A percentile compares a stretch with the other conserved stretches of the same genome.
phyloP scores from a whole-genome alignment of 495 filamentous ascomycete genomes.

The Saxophila tyrrhenica region DNA sequence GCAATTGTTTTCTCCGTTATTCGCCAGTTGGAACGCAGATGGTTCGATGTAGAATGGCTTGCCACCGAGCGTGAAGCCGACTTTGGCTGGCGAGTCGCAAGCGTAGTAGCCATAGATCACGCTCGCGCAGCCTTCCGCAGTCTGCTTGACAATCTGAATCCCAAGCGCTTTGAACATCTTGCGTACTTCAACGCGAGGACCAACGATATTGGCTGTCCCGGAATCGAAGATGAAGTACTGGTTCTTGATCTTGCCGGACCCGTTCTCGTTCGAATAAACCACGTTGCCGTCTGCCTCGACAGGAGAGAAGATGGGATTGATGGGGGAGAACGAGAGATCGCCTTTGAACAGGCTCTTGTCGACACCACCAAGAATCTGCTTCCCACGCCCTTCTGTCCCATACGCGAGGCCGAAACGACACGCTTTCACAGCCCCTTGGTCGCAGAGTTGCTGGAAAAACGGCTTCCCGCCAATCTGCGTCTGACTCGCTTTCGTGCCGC shows the following conservation, averaged over 20 bases:
- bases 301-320: neutral
- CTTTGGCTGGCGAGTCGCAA: conserved; percentile 1
- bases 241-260: neutral
- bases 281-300: neutral
- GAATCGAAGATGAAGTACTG: neutral
- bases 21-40: conserved; percentile 4
- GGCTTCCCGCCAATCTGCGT: conserved; percentile 2
- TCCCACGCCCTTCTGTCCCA: neutral
- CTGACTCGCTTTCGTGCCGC: neutral
- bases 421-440: neutral
- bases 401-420: conserved; percentile 4
- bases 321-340: neutral
- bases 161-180: conserved; percentile 1
- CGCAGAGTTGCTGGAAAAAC: conserved; percentile 4
- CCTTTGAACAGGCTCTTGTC: neutral
- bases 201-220: conserved; percentile 7
- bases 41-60: conserved; percentile 2
- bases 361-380: conserved; percentile 4
- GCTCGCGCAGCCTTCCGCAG: neutral
- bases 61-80: neutral
- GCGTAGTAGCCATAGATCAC: conserved; percentile 9
- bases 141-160: conserved; percentile 9
- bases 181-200: neutral
- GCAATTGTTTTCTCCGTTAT: conserved; percentile 6
- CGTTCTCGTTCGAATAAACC: neutral